Conservation (phyloP, 2,329 filamentous ascomycete genomes). For the Paecilomyces fulvus region DNA sequence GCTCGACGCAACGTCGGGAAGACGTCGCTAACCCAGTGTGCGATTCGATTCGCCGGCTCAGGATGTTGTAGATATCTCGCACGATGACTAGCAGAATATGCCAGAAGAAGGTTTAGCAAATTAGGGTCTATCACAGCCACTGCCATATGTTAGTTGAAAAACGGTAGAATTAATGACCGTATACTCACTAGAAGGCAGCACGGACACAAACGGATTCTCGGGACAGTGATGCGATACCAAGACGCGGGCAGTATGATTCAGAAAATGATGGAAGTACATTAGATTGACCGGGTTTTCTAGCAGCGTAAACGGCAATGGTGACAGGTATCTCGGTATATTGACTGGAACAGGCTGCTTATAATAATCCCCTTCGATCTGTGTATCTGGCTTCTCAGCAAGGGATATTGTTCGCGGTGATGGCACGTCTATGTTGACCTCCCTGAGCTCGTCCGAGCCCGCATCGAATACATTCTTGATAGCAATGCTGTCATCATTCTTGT, state of each 20-base stretch:
- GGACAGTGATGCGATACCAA: constrained; percentile 54
- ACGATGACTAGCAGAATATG: constrained; percentile 77
- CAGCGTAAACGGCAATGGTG: constrained; percentile 49
- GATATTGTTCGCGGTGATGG: constrained; percentile 3
- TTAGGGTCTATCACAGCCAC: constrained; percentile 43
- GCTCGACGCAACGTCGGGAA: constrained; percentile 59
- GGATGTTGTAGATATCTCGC: constrained; percentile 64
- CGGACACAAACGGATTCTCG: constrained; percentile 51
- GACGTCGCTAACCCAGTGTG: constrained; percentile 66
- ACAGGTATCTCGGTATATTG: constrained; percentile 50
- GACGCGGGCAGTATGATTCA: constrained; percentile 70
- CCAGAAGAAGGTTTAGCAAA: constrained; percentile 66
- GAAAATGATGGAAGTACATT: constrained; percentile 64
- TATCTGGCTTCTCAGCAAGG: constrained; percentile 19
- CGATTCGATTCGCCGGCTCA: constrained; percentile 69
- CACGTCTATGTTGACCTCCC: constrained; percentile 1
- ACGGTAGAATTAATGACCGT: constrained; percentile 15
- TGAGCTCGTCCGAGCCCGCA: constrained; percentile 12
- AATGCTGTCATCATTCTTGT: constrained; percentile 59
- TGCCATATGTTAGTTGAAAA: constrained; percentile 40
- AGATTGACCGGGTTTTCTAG: constrained; percentile 71
- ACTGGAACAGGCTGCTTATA: constrained; percentile 63
- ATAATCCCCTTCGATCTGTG: constrained; percentile 55
- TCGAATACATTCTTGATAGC: constrained; percentile 13
- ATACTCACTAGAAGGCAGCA: constrained; percentile 54